phyloP scores from a whole-genome alignment of 208 protist species.

The Leishmania tarentolae region DNA sequence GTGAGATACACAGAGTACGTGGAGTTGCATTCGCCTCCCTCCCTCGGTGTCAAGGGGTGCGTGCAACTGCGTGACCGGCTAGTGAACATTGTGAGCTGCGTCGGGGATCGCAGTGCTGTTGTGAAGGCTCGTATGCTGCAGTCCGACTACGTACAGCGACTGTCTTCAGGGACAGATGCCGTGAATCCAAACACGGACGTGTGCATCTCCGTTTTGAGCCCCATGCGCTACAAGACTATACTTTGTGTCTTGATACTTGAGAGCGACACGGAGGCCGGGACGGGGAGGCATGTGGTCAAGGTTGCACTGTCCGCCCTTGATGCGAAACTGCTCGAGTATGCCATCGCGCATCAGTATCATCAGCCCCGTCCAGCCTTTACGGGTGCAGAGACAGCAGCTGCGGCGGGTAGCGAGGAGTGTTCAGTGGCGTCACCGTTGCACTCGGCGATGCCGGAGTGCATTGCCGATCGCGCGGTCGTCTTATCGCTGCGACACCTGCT shows the following conservation, averaged over 20 bases:
- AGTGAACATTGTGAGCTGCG: conserved; percentile 46
- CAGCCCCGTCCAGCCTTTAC: conserved; percentile 5
- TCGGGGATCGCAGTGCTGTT: conserved; percentile 51
- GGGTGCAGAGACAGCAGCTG: neutral
- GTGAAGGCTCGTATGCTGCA: conserved; percentile 36
- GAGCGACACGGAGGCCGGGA: conserved; percentile 33
- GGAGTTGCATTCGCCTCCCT: conserved; percentile 44
- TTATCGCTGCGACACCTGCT: conserved; percentile 56
- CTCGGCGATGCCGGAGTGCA: conserved; percentile 38
- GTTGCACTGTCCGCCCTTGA: conserved; percentile 57
- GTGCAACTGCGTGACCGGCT: conserved; percentile 43
- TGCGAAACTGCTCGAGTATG: conserved; percentile 54
- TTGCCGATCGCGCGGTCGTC: conserved; percentile 41
- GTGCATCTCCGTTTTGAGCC: conserved; percentile 41
- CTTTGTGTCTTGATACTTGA: conserved; percentile 48
- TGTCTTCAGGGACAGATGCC: conserved; percentile 21
- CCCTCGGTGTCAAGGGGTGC: conserved; percentile 44
- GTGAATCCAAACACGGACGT: conserved; percentile 33
- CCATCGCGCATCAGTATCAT: conserved; percentile 53
- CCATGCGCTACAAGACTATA: conserved; percentile 48
- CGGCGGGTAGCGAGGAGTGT: neutral
- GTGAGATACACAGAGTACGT: conserved; percentile 46
- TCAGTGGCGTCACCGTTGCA: neutral
- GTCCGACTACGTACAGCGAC: conserved; percentile 34
- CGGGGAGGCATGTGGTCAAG: conserved; percentile 27